These are phyloP conservation scores for Jackrogersella multiformis DNA, from an alignment of 495 filamentous ascomycete species.

Conservation along the genomic window DNA sequence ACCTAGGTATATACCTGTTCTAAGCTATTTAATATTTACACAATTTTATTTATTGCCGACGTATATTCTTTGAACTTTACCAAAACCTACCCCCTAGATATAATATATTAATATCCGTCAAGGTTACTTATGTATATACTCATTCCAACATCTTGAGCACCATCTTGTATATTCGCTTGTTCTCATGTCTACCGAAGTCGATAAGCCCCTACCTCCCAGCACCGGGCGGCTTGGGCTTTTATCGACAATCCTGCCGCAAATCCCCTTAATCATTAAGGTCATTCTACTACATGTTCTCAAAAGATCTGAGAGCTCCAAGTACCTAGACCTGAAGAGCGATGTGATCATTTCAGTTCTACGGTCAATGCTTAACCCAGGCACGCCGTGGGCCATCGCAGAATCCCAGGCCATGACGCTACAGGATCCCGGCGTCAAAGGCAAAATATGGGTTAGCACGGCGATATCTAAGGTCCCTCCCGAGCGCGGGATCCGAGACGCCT, in stretches of 20 bases:
- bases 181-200: constrained; percentile 14
- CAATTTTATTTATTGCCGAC: too few species aligned
- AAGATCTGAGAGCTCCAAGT: constrained; percentile 70
- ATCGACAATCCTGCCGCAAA: constrained; percentile 61
- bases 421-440: constrained; percentile 77
- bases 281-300: constrained; percentile 72
- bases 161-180: not conserved
- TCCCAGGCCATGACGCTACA: constrained; percentile 68
- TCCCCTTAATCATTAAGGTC: constrained; percentile 74
- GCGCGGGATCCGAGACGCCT: constrained; percentile 64
- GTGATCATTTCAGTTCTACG: constrained; percentile 76
- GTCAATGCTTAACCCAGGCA: constrained; percentile 54
- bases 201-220: constrained; percentile 1
- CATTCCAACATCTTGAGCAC: too few species aligned
- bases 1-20: too few species aligned
- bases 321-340: constrained; percentile 82
- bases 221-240: constrained; percentile 47
- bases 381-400: constrained; percentile 63
- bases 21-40: too few species aligned
- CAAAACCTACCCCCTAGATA: too few species aligned
- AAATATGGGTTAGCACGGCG: constrained; percentile 80
- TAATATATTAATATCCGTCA: too few species aligned
- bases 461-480: constrained; percentile 61
- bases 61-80: too few species aligned
- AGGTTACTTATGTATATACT: not conserved